Conservation (phyloP, 805 yeast genomes). For the Alloascoidea hylecoeti region DNA sequence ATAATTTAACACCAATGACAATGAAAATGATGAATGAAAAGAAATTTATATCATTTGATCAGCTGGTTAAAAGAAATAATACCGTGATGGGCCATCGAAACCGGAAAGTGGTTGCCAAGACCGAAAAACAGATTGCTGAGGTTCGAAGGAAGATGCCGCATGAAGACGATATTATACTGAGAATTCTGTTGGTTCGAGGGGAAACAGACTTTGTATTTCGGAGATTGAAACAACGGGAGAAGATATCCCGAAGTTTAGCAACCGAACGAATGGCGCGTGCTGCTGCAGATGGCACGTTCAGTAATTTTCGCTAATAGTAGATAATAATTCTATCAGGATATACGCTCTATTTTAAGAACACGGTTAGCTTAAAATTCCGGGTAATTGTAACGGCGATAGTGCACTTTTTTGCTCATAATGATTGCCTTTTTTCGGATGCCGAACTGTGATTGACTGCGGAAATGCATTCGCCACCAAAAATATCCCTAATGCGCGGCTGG, state of each 20-base stretch:
- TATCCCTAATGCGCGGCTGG: too few relatives aligned
- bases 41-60: slow-evolving; percentile 24
- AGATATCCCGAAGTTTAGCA: slow-evolving; percentile 36
- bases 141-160: slow-evolving; percentile 30
- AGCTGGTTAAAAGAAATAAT: slow-evolving; percentile 42
- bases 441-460: too few relatives aligned
- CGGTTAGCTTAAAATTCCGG: too few relatives aligned
- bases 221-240: slow-evolving; percentile 48
- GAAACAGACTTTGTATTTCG: slow-evolving; percentile 42
- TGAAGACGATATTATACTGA: slow-evolving; percentile 54
- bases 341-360: too few relatives aligned
- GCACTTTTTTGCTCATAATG: too few relatives aligned
- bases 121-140: slow-evolving; percentile 28
- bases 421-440: too few relatives aligned
- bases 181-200: slow-evolving; percentile 56
- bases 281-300: not conserved
- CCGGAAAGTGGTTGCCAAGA: slow-evolving; percentile 32
- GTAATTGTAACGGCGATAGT: too few relatives aligned
- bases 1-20: slow-evolving; percentile 40
- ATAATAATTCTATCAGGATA: too few relatives aligned
- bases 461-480: too few relatives aligned
- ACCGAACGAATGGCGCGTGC: slow-evolving; percentile 27
- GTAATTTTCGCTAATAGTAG: too few relatives aligned
- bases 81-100: slow-evolving; percentile 68
- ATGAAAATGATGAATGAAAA: slow-evolving; percentile 32